phyloP scores from a whole-genome alignment of 2,329 filamentous ascomycete genomes.

The Endothia cerciana region DNA sequence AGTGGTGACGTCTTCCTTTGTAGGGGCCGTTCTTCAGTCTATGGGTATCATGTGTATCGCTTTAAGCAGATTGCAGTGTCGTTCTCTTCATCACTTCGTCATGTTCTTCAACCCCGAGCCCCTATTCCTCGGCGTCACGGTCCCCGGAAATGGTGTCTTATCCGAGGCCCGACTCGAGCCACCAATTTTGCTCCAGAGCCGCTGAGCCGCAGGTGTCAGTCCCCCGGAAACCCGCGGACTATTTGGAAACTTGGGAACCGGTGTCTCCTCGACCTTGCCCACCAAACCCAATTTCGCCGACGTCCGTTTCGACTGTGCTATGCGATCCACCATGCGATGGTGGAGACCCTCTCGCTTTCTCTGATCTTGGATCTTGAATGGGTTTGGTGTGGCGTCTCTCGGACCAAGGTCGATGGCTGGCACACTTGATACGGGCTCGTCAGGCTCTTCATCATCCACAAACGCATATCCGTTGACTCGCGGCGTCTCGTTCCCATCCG shows the following conservation, averaged over 20 bases:
- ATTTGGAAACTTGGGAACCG: constrained; percentile 72
- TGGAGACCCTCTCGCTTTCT: constrained; percentile 80
- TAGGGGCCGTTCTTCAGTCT: constrained; percentile 13
- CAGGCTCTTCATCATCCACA: constrained; percentile 78
- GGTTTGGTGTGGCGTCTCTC: constrained; percentile 69
- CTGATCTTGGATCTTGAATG: constrained; percentile 78
- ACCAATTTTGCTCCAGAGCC: constrained; percentile 67
- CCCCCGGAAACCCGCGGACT: constrained; percentile 60
- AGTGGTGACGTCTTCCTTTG: not conserved
- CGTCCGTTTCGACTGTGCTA: constrained; percentile 71
- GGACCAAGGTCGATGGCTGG: constrained; percentile 61
- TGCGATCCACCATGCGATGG: constrained; percentile 83
- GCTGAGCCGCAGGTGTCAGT: constrained; percentile 75
- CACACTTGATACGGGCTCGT: constrained; percentile 40
- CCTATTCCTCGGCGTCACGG: constrained; percentile 45
- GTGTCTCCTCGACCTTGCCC: constrained; percentile 61
- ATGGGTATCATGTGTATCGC: constrained; percentile 26
- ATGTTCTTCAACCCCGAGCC: constrained; percentile 42
- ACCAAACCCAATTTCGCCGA: constrained; percentile 62
- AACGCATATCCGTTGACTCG: constrained; percentile 93
- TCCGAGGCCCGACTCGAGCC: constrained; percentile 41
- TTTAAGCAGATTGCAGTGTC: not conserved
- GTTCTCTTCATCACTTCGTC: constrained; percentile 35
- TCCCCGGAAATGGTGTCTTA: constrained; percentile 45
- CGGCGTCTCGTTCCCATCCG: constrained; percentile 75